These are phyloP conservation scores for Ophiostoma novo-ulmi DNA, from an alignment of 2,329 filamentous ascomycete species.

Conservation along the genomic window DNA sequence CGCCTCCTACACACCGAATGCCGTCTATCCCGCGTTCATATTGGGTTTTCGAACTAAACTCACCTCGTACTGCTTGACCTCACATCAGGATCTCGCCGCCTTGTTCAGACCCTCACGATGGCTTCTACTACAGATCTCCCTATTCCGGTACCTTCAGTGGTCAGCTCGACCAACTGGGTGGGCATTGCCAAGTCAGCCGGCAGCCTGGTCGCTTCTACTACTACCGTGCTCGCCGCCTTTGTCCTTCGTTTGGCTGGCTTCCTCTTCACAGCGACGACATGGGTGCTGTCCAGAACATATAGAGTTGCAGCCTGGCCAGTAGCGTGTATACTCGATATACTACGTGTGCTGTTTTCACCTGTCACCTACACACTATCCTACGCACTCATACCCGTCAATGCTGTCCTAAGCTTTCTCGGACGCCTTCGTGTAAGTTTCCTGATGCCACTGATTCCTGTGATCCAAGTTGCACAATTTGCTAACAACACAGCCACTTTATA, in stretches of 20 bases:
- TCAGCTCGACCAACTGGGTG: slow-evolving; percentile 11
- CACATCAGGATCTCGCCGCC: background rate
- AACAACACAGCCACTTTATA: slow-evolving; percentile 39
- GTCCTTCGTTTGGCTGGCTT: slow-evolving; percentile 9
- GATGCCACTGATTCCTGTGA: background rate
- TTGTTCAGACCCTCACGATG: background rate
- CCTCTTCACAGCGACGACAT: slow-evolving; percentile 12
- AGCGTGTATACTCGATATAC: slow-evolving; percentile 27
- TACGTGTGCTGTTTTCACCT: slow-evolving; percentile 38
- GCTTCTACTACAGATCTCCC: background rate
- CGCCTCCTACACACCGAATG: background rate
- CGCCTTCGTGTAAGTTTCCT: slow-evolving; percentile 34
- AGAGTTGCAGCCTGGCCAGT: slow-evolving; percentile 25
- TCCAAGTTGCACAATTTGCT: slow-evolving; percentile 10
- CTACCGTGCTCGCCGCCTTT: background rate
- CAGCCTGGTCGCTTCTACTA: background rate
- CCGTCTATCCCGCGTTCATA: background rate
- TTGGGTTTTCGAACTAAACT: background rate
- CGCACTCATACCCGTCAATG: slow-evolving; percentile 25
- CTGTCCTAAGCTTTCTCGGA: slow-evolving; percentile 34
- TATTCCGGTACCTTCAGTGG: background rate
- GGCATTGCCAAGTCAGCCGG: slow-evolving; percentile 19
- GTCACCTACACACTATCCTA: slow-evolving; percentile 35
- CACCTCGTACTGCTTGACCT: background rate
- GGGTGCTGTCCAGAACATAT: slow-evolving; percentile 16